Evolutionary conservation across 805 yeast species (phyloP), one percentile per base, ranked within the genome.

Genomic region (Helenozyma baotianmanensis): DNA sequence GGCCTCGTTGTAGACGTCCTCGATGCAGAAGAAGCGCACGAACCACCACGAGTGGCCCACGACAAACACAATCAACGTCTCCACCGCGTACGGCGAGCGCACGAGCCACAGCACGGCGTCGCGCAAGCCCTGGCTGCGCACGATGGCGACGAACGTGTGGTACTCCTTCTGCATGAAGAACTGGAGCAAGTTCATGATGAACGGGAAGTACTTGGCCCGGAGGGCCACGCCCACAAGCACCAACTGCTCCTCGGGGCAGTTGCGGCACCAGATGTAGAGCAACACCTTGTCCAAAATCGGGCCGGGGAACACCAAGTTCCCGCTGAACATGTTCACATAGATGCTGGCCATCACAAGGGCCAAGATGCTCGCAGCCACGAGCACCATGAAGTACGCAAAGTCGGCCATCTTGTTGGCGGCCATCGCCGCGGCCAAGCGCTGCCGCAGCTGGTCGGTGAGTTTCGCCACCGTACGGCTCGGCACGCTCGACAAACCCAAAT

Each of bases 231-330:
- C 70, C 38, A 72, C 43, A 19, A 72, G 39, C 4, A 62, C 45
- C 13, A 74, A 43, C 22, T 58, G 55, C 11, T 57, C 54, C 22
- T 61, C 60, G 3, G 75, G 73, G 36, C 65, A 60, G 13, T 67
- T 61, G 18, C 75, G 57, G 3, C 77, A 61, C 68, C 75, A 65
- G 18, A 75, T 52, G 42, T 70, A 75, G 7, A 65, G 46, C 26
- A 75, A 39, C 6, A 56, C 47, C 18, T 56, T 59, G 24, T 51
- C 52, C 17, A 77, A 52, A 13, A 60, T 49, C 2, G 60, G 50
- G 3, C 76, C 74, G 29, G 66, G 43, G 17, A 51, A 48, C 12
- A 65, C 30, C 16, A 50, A 36, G 9, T 37, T 33, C 14, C 39
- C 30, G n/a, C 44, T 36, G 3, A 49, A 29, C 21, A 39, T 39